Conservation (phyloP, 1,284 basidiomycete species). For the Sparassis latifolia region DNA sequence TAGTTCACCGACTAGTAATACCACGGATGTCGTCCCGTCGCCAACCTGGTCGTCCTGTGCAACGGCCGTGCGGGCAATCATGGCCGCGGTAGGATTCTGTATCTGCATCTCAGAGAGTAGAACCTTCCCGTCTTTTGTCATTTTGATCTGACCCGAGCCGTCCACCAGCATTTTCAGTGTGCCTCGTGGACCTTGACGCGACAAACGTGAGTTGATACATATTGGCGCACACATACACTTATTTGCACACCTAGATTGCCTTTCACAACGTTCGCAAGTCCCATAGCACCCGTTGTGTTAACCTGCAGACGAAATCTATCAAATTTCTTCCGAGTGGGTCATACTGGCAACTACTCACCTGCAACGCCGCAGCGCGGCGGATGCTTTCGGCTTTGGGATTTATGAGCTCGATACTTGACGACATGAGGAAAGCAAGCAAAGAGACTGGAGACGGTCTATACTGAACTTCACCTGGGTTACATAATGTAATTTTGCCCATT, state of each 20-base stretch:
- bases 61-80: constrained; percentile 98
- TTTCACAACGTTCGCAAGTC: constrained; percentile 96
- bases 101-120: constrained; percentile 99
- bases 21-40: constrained; percentile 97
- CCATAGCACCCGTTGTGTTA: constrained; percentile 91
- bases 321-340: not conserved
- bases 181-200: constrained; percentile 74
- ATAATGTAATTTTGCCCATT: too few species aligned
- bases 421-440: constrained; percentile 34
- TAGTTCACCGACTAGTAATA: constrained; percentile 94
- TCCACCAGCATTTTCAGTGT: constrained; percentile 99
- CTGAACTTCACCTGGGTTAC: too few species aligned
- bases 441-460: not conserved
- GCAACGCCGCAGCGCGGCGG: constrained; percentile 85
- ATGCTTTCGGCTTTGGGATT: constrained; percentile 97
- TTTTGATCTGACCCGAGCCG: constrained; percentile 98
- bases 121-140: constrained; percentile 99
- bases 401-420: constrained; percentile 85
- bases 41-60: constrained; percentile 99
- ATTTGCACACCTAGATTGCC: constrained; percentile 78
- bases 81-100: constrained; percentile 98
- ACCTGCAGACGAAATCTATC: constrained; percentile 41
- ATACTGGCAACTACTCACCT: constrained; percentile 49
- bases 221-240: too few species aligned
- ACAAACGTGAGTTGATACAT: constrained; percentile 4